These are phyloP conservation scores for Aureobasidium leucospermi DNA, from an alignment of 2,329 filamentous ascomycete genomes.

Conservation along the genomic window DNA sequence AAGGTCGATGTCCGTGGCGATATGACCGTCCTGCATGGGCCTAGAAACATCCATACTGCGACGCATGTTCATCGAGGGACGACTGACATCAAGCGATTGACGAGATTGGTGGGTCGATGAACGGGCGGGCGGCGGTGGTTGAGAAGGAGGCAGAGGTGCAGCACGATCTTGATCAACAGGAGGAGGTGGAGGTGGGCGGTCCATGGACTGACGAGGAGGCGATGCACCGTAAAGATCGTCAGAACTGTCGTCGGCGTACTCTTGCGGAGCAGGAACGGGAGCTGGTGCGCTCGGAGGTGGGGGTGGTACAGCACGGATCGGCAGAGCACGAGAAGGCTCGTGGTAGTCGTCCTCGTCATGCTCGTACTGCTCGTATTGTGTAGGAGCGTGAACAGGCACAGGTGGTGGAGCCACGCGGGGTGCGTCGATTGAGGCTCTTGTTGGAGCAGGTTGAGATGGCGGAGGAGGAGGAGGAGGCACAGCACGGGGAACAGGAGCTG, in stretches of 20 bases:
- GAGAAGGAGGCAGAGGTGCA: conserved; percentile 30
- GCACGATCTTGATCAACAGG: conserved; percentile 21
- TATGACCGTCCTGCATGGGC: conserved; percentile 67
- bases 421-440: conserved; percentile 60
- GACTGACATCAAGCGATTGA: conserved; percentile 51
- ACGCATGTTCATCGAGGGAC: conserved; percentile 43
- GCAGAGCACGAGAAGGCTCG: conserved; percentile 12
- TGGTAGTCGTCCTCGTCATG: conserved; percentile 12
- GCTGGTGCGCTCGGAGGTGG: conserved; percentile 28
- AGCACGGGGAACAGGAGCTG: conserved; percentile 32
- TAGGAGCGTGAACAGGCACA: conserved; percentile 36
- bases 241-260: conserved; percentile 29
- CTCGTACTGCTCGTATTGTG: conserved; percentile 10
- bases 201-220: conserved; percentile 29
- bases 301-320: conserved; percentile 19
- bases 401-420: conserved; percentile 63
- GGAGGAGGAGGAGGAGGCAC: conserved; percentile 53
- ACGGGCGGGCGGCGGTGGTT: conserved; percentile 30
- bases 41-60: conserved; percentile 69
- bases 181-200: conserved; percentile 27
- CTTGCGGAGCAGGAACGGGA: conserved; percentile 26
- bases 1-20: conserved; percentile 82
- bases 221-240: conserved; percentile 43
- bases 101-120: conserved; percentile 6
- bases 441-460: conserved; percentile 44